Evolutionary conservation across 345 rosid genomes (phyloP), one percentile per base, ranked within the genome.

Genomic region (Mallotus nudiflorus): DNA sequence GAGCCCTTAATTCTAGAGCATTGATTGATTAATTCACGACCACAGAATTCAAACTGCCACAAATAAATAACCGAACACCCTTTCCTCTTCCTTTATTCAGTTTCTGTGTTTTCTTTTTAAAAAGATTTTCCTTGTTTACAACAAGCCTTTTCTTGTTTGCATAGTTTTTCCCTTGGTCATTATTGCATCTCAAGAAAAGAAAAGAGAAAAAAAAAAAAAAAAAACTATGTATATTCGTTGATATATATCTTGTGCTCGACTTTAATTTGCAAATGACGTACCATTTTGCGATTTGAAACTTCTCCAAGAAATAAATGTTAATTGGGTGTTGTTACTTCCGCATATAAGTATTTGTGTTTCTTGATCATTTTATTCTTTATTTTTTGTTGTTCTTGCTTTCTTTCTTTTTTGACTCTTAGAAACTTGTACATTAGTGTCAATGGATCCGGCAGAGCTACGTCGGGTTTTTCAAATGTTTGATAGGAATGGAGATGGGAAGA

Each of bases 391-490:
- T n/a, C n/a, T n/a, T n/a, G n/a, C n/a, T n/a, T n/a, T n/a, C n/a
- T n/a, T n/a, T n/a, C n/a, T n/a, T n/a, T n/a, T n/a, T n/a, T n/a
- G n/a, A n/a, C n/a, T n/a, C n/a, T n/a, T n/a, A n/a, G n/a, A n/a
- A n/a, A n/a, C n/a, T n/a, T n/a, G n/a, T n/a, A n/a, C n/a, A n/a
- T n/a, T n/a, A n/a, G n/a, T n/a, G 18, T 72, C 14, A 0, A 90
- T 90, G 92, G 97, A 90, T 67, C 82, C 85, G 11, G 82, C 85
- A 1, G 97, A 92, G 79, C 84, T 86, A n/a, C 82, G 83, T 1
- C 79, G 97, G 62, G 88, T 95, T 49, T 92, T 95, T 66, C 92
- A 92, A 73, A 89, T 95, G 98, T 95, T 92, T 10, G 98, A 92
- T 65, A 84, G 69, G 69, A 90, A 95, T 16, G 94, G 94, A 45